Conservation (phyloP, 2,329 filamentous ascomycete genomes). For the Colletotrichum sojae region DNA sequence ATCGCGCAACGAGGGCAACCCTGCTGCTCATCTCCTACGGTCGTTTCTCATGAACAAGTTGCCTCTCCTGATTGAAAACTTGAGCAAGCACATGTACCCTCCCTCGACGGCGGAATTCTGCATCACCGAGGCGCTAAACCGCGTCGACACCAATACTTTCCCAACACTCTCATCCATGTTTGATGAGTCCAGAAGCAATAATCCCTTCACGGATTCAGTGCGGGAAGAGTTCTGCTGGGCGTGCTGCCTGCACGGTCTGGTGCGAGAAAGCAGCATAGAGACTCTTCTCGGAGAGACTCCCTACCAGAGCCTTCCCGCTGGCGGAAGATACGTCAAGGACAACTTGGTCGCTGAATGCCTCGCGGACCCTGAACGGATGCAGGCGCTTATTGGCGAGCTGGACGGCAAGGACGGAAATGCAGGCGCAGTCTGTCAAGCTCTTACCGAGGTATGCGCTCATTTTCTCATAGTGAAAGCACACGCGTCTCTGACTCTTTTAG, state of each 20-base stretch:
- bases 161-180: conserved; percentile 73
- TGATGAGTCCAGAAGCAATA: conserved; percentile 70
- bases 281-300: conserved; percentile 87
- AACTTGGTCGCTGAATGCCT: conserved; percentile 84
- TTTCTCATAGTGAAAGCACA: neutral
- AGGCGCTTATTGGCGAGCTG: conserved; percentile 83
- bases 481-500: conserved; percentile 53
- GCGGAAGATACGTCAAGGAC: conserved; percentile 83
- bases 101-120: conserved; percentile 82
- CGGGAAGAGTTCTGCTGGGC: conserved; percentile 87
- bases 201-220: conserved; percentile 71
- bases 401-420: conserved; percentile 94
- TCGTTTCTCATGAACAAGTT: conserved; percentile 86
- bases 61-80: conserved; percentile 66
- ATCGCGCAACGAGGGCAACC: conserved; percentile 72
- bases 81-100: conserved; percentile 77
- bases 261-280: conserved; percentile 83
- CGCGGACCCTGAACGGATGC: conserved; percentile 80
- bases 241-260: conserved; percentile 89
- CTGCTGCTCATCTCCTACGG: conserved; percentile 79
- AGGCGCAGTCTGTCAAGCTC: conserved; percentile 84
- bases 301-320: conserved; percentile 81
- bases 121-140: conserved; percentile 79
- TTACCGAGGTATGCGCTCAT: conserved; percentile 72
- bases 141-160: conserved; percentile 86